phyloP scores from a whole-genome alignment of 1,284 basidiomycete species.

The Fomitiporia mediterranea region DNA sequence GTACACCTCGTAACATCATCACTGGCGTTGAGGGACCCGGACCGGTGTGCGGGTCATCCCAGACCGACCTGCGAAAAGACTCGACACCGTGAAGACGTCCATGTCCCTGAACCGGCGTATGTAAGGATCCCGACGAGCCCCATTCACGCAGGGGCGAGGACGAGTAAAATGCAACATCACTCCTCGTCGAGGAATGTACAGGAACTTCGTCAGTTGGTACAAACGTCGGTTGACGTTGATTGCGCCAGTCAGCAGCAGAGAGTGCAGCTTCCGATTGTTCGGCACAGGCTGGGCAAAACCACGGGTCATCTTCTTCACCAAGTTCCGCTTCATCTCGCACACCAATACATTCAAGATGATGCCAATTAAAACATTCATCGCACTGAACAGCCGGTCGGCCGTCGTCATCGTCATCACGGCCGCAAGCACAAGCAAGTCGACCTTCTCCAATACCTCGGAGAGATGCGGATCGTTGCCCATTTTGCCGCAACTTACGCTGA shows the following conservation, averaged over 20 bases:
- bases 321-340: conserved; percentile 55
- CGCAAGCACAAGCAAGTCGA: conserved; percentile 58
- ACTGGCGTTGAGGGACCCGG: conserved; percentile 49
- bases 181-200: conserved; percentile 2
- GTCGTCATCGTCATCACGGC: conserved; percentile 47
- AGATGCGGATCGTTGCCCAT: conserved; percentile 22
- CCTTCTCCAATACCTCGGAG: conserved; percentile 34
- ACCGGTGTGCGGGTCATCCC: conserved; percentile 37
- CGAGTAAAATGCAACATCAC: conserved; percentile 16
- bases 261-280: neutral
- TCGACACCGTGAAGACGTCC: neutral
- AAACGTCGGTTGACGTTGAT: conserved; percentile 18
- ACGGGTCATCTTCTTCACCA: conserved; percentile 69
- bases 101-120: conserved; percentile 40
- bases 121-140: conserved; percentile 32
- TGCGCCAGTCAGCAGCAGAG: neutral
- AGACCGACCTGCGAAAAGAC: conserved; percentile 34
- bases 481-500: conserved; percentile 31
- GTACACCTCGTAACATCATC: conserved; percentile 36
- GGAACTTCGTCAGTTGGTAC: conserved; percentile 17
- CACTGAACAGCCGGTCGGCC: conserved; percentile 72
- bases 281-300: conserved; percentile 48
- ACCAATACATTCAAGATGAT: conserved; percentile 70
- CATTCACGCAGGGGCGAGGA: conserved; percentile 16
- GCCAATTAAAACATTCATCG: conserved; percentile 71